Evolutionary conservation across 257 asterid species (phyloP), one percentile per base, ranked within the genome.

Genomic region (Solanum corneliomulleri): DNA sequence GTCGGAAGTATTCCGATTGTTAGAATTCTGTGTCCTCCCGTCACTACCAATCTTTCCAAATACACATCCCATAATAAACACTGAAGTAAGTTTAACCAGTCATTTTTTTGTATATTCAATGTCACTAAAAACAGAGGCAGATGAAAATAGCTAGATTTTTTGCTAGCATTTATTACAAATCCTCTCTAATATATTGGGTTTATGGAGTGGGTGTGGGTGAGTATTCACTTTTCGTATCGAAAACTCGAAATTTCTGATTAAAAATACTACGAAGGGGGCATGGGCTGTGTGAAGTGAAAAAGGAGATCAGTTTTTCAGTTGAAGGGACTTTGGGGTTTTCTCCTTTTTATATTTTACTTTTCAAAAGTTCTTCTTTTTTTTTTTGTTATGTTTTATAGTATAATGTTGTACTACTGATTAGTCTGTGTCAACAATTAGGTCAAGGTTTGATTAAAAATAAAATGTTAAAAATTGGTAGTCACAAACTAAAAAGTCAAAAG

Each of bases 31-130:
- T n/a, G 11, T 62, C 21, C 4, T 35, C 83, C 83, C 87, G 84
- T 35, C 29, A 39, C 49, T 42, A 29, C 18, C 70, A 69, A 52
- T 71, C 13, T 58, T 86, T 71, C 87, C 87, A 58, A 86, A 37
- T 47, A 86, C 87, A 69, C 87, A 86, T 60, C 87, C 87, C 87
- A 86, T 86, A 85, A 86, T 49, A 85, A 86, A 49, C 52, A 86
- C 37, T 71, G 39, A 71, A 45, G 12, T 41, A 47, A 49, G 25
- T 71, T 85, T 85, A 45, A 84, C 25, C 66, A 78, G 69, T 58
- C 85, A 80, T 84, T 62, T 66, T 15, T 44, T 20, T 85, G 66
- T 42, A 25, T 64, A 84, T 64, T 84, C 39, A 71, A 60, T 47
- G 62, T 47, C 15, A 11, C 41, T 41, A 18, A 85, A 85, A 85